Evolutionary conservation across 2,329 filamentous ascomycete species (phyloP).

Genomic region (Calonectria fujianensis): DNA sequence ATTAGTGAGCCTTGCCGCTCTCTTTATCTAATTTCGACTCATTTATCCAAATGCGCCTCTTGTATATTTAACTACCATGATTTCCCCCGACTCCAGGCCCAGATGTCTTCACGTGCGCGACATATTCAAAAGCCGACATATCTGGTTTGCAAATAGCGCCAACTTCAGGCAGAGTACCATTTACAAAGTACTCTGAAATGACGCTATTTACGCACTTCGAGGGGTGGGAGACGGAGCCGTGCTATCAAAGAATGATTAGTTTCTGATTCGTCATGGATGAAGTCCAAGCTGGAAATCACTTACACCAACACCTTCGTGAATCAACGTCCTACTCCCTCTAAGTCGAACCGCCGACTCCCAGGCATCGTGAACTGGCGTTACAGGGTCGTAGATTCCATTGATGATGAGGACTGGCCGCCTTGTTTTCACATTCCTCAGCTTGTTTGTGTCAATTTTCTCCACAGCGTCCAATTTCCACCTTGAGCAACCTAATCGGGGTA

Average conservation of each 20-base stretch:
- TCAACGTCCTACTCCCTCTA: slow-evolving; percentile 41
- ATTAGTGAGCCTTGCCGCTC: neutral
- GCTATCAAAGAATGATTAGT: slow-evolving; percentile 6
- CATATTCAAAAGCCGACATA: slow-evolving; percentile 21
- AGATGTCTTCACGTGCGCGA: neutral
- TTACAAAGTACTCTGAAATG: slow-evolving; percentile 21
- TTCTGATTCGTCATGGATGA: neutral
- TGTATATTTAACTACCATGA: too few relatives aligned
- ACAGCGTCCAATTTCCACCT: slow-evolving; percentile 46
- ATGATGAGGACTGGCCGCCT: slow-evolving; percentile 46
- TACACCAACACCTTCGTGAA: slow-evolving; percentile 51
- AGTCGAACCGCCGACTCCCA: slow-evolving; percentile 45
- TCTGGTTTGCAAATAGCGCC: slow-evolving; percentile 32
- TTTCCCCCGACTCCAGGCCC: too few relatives aligned
- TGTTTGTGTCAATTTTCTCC: slow-evolving; percentile 41
- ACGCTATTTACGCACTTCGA: slow-evolving; percentile 21
- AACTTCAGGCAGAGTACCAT: slow-evolving; percentile 26
- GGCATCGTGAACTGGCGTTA: slow-evolving; percentile 43
- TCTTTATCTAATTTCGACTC: too few relatives aligned
- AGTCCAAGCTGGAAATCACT: slow-evolving; percentile 18
- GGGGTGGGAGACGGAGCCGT: slow-evolving; percentile 5
- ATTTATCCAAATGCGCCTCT: too few relatives aligned
- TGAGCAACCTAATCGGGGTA: slow-evolving; percentile 35
- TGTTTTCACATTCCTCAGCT: slow-evolving; percentile 45
- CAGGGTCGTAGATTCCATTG: slow-evolving; percentile 48